phyloP scores from a whole-genome alignment of 768 basidiomycete genomes.

The Pilatotrama ljubarskyi region DNA sequence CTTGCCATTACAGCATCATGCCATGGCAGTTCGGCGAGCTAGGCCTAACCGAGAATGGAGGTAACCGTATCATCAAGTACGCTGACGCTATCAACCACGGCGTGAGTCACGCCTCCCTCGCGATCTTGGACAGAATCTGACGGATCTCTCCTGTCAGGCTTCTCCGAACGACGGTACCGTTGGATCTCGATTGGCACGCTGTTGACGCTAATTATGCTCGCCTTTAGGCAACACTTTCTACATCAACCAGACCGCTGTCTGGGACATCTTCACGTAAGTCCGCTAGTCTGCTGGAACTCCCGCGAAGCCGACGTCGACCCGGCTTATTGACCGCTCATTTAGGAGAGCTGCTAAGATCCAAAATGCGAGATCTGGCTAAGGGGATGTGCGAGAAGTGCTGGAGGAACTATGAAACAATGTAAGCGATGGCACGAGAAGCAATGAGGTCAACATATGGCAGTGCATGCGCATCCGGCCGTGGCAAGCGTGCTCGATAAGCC shows the following conservation, averaged over 20 bases:
- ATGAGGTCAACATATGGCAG: not conserved
- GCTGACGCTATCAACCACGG: constrained; percentile 53
- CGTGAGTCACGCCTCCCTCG: constrained; percentile 22
- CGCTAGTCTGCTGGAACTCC: not conserved
- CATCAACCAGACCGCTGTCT: constrained; percentile 51
- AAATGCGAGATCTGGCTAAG: constrained; percentile 18
- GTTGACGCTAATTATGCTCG: constrained; percentile 7
- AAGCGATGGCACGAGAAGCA: not conserved
- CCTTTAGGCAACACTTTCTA: constrained; percentile 50
- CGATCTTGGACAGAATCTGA: constrained; percentile 10
- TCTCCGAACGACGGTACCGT: constrained; percentile 55
- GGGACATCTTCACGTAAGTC: constrained; percentile 52
- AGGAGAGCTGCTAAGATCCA: constrained; percentile 28
- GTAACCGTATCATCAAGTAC: constrained; percentile 56
- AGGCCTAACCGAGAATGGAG: constrained; percentile 50
- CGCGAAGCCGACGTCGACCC: not conserved
- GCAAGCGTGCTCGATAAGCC: not conserved
- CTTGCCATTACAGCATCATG: constrained; percentile 44
- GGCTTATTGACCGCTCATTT: constrained; percentile 5
- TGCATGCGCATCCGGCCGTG: not conserved
- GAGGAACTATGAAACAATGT: constrained; percentile 11
- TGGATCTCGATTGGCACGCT: constrained; percentile 9
- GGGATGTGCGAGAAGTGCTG: constrained; percentile 6
- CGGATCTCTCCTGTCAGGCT: constrained; percentile 32
- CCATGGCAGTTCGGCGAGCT: constrained; percentile 60